Conservation (phyloP, 2,329 filamentous ascomycete genomes). For the Neonectria punicea region DNA sequence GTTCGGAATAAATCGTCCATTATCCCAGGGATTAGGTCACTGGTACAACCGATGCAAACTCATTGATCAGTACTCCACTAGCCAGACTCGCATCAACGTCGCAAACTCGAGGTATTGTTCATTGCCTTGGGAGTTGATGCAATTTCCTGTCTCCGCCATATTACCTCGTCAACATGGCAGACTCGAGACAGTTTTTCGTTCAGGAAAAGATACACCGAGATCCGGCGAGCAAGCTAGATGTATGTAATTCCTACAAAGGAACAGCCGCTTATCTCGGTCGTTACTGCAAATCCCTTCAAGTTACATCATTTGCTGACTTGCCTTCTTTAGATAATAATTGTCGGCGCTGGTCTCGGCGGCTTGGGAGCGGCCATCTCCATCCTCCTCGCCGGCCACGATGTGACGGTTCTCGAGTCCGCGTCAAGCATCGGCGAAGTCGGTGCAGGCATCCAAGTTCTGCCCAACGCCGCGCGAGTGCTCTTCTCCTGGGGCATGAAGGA, state of each 20-base stretch:
- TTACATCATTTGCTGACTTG: neutral
- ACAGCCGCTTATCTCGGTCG: neutral
- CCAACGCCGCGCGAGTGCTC: constrained; percentile 38
- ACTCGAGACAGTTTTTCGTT: constrained; percentile 10
- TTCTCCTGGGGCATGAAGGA: constrained; percentile 39
- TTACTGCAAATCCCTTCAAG: neutral
- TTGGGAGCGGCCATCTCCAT: constrained; percentile 40
- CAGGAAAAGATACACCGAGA: constrained; percentile 27
- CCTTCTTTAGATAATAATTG: constrained; percentile 29
- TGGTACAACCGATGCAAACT: neutral
- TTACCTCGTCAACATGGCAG: constrained; percentile 9
- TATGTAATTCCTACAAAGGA: neutral
- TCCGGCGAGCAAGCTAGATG: constrained; percentile 26
- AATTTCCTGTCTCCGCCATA: neutral
- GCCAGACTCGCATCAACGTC: neutral
- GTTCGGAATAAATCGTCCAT: constrained; percentile 15
- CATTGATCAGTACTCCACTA: neutral
- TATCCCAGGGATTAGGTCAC: neutral
- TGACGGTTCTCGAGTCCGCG: constrained; percentile 40
- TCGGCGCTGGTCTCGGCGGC: constrained; percentile 42
- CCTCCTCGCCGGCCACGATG: constrained; percentile 38
- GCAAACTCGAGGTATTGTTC: neutral
- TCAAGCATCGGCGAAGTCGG: constrained; percentile 41
- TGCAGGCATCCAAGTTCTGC: constrained; percentile 42
- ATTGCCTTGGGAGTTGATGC: neutral